phyloP scores from a whole-genome alignment of 352 stramenopile species.

The Pythium angustatum region DNA sequence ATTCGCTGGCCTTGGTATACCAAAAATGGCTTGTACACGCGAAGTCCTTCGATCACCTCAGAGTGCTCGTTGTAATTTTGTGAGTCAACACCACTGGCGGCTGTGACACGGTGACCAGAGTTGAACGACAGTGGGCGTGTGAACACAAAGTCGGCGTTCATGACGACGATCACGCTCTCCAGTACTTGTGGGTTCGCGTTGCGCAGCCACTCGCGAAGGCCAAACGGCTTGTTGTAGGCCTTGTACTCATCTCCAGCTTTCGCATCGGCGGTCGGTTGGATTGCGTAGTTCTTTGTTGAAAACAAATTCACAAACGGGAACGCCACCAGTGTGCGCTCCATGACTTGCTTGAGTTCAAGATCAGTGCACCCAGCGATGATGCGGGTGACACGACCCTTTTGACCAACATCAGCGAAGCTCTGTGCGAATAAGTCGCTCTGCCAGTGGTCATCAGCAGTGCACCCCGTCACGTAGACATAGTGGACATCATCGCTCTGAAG shows the following conservation, averaged over 20 bases:
- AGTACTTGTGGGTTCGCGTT: constrained; percentile 62
- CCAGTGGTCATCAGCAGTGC: constrained; percentile 64
- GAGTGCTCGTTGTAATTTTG: constrained; percentile 55
- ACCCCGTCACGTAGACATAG: constrained; percentile 78
- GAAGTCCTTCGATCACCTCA: constrained; percentile 72
- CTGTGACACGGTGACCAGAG: constrained; percentile 54
- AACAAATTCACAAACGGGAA: constrained; percentile 57
- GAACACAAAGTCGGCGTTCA: constrained; percentile 80
- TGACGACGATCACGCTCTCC: constrained; percentile 56
- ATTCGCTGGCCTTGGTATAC: constrained; percentile 65
- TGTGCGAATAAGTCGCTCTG: constrained; percentile 70
- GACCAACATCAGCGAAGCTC: constrained; percentile 58
- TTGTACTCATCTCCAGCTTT: constrained; percentile 43
- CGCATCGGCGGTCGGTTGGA: constrained; percentile 26
- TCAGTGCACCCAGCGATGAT: constrained; percentile 68
- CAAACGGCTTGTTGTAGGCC: constrained; percentile 74
- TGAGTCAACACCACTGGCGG: constrained; percentile 51
- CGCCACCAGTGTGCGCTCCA: constrained; percentile 29
- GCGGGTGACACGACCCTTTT: constrained; percentile 64
- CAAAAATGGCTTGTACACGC: constrained; percentile 82
- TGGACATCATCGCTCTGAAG: constrained; percentile 62
- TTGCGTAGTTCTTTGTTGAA: constrained; percentile 54
- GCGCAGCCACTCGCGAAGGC: constrained; percentile 68
- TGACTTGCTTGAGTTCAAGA: constrained; percentile 39
- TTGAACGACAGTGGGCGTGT: constrained; percentile 64